These are phyloP conservation scores for Chytriomyces confervae DNA, from an alignment of 192 early-diverging fungal species.

Conservation along the genomic window DNA sequence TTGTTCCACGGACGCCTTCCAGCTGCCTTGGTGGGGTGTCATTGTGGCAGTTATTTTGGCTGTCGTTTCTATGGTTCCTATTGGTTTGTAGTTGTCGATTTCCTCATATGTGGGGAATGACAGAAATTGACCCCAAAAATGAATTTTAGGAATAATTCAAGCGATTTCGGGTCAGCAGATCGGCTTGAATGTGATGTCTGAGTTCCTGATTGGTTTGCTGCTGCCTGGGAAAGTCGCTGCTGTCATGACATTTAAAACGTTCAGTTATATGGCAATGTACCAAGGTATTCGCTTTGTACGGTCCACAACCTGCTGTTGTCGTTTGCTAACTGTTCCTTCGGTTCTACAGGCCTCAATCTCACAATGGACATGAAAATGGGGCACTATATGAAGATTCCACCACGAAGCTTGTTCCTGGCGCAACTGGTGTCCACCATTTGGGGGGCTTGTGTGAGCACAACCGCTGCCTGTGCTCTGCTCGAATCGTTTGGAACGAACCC, in stretches of 20 bases:
- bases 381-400: slow-evolving; percentile 42
- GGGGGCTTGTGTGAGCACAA: slow-evolving; percentile 71
- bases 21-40: slow-evolving; percentile 48
- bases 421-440: slow-evolving; percentile 67
- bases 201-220: slow-evolving; percentile 65
- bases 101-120: too few relatives aligned
- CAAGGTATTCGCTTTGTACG: slow-evolving; percentile 72
- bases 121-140: too few relatives aligned
- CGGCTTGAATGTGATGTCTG: slow-evolving; percentile 62
- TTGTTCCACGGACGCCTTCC: slow-evolving; percentile 38
- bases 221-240: slow-evolving; percentile 65
- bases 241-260: slow-evolving; percentile 74
- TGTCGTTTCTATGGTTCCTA: slow-evolving; percentile 62
- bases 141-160: slow-evolving; percentile 45
- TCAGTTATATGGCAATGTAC: slow-evolving; percentile 61
- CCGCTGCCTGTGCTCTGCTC: slow-evolving; percentile 50
- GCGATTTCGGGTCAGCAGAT: slow-evolving; percentile 64
- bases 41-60: slow-evolving; percentile 51
- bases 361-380: slow-evolving; percentile 64
- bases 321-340: slow-evolving; percentile 18
- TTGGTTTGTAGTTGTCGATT: slow-evolving; percentile 42
- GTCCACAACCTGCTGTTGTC: too few relatives aligned
- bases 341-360: slow-evolving; percentile 63
- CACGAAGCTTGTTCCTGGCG: slow-evolving; percentile 15
- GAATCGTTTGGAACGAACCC: not conserved